Evolutionary conservation across 75 land plant species (phyloP).

Genomic region (Cupressus sempervirens): DNA sequence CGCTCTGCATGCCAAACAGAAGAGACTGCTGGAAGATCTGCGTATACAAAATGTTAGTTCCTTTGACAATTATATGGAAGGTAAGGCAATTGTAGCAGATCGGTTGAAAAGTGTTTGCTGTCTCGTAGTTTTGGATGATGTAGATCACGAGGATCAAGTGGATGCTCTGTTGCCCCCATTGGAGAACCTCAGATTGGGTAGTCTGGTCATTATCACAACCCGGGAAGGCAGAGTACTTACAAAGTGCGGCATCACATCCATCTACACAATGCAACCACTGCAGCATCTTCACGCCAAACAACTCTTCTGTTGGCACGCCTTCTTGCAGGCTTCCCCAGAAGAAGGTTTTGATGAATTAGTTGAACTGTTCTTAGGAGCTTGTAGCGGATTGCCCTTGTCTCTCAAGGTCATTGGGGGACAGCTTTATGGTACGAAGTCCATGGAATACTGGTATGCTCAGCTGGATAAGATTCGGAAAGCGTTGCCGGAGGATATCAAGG

Average conservation of each 20-base stretch:
- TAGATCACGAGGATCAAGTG: neutral
- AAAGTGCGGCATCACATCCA: neutral
- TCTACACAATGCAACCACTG: neutral
- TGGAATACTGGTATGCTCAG: neutral
- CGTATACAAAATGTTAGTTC: neutral
- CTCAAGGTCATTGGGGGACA: neutral
- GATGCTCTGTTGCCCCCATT: neutral
- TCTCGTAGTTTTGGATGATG: neutral
- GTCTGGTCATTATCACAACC: neutral
- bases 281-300: neutral
- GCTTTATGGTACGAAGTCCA: neutral
- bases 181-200: neutral
- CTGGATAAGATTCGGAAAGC: neutral
- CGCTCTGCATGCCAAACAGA: neutral
- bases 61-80: neutral
- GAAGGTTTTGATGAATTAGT: neutral
- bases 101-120: neutral
- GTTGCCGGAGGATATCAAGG: neutral
- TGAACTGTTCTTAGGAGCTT: neutral
- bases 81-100: neutral
- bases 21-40: neutral
- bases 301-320: neutral
- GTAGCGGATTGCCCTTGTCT: neutral
- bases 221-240: neutral
- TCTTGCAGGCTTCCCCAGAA: neutral